These are phyloP conservation scores for Botryobasidium botryosum DNA, from an alignment of 768 basidiomycete genomes.

Conservation along the genomic window DNA sequence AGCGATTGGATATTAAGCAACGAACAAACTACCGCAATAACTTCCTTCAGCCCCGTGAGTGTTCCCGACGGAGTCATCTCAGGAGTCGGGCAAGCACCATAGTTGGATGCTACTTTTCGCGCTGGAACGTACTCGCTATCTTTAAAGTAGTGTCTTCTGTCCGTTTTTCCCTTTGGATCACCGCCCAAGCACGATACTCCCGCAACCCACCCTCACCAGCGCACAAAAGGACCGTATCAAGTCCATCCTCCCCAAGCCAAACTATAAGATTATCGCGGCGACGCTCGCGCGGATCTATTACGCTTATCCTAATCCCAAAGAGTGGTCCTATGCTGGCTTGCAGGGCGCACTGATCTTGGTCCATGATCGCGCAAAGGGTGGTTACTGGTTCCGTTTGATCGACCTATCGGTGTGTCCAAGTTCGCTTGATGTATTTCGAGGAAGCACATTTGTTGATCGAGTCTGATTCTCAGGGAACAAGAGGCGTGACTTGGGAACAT, in stretches of 20 bases:
- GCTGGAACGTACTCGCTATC: too few species aligned
- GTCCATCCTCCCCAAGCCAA: constrained; percentile 32
- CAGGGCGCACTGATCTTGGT: constrained; percentile 72
- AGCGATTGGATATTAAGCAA: too few species aligned
- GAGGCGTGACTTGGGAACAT: constrained; percentile 86
- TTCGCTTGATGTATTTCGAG: background rate
- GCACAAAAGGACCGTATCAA: constrained; percentile 72
- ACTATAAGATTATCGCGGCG: constrained; percentile 66
- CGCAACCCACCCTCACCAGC: constrained; percentile 45
- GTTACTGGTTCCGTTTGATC: constrained; percentile 56
- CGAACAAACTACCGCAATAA: too few species aligned
- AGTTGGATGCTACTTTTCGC: too few species aligned
- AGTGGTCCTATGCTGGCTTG: constrained; percentile 78
- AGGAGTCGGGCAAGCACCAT: too few species aligned
- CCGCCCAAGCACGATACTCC: too few species aligned
- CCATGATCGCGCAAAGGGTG: constrained; percentile 38
- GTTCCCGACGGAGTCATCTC: too few species aligned
- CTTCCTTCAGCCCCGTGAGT: too few species aligned
- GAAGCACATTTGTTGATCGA: too few species aligned
- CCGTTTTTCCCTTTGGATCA: too few species aligned
- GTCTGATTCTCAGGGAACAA: constrained; percentile 33
- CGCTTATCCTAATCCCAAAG: constrained; percentile 54
- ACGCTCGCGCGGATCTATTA: constrained; percentile 80
- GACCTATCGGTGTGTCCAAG: constrained; percentile 35
- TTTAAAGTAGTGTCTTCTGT: too few species aligned